Conservation (phyloP, 306 rosid species). For the Elaeagnus macrophylla region DNA sequence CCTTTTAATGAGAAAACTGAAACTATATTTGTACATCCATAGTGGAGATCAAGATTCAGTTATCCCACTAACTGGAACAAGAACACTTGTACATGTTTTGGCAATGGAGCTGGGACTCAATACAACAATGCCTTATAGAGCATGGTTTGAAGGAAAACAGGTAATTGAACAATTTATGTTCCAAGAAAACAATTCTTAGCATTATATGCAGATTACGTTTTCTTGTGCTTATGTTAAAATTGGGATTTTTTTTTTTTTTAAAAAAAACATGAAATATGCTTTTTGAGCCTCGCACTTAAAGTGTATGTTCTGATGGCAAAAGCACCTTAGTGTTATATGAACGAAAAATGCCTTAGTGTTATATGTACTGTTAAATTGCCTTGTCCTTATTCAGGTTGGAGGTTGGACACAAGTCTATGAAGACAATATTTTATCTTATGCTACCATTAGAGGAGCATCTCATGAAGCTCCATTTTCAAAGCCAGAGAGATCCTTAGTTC, state of each 20-base stretch:
- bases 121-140: conserved; percentile 24
- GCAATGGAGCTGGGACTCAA: conserved; percentile 24
- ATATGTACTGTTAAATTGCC: not conserved
- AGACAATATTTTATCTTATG: conserved; percentile 11
- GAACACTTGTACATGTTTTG: conserved; percentile 27
- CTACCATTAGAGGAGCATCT: conserved; percentile 25
- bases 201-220: too few species aligned
- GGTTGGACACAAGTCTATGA: conserved; percentile 32
- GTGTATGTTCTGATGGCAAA: too few species aligned
- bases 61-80: conserved; percentile 35
- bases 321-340: not conserved
- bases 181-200: not conserved
- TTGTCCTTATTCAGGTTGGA: conserved; percentile 19
- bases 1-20: not conserved
- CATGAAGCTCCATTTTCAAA: conserved; percentile 16
- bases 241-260: too few species aligned
- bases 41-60: conserved; percentile 43
- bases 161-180: not conserved
- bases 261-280: too few species aligned
- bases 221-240: too few species aligned
- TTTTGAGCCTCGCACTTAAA: too few species aligned
- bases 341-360: not conserved
- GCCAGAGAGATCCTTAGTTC: conserved; percentile 22
- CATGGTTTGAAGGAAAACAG: conserved; percentile 33
- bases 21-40: not conserved